These are phyloP conservation scores for Thielaviopsis euricoi DNA, from an alignment of 2,329 filamentous ascomycete genomes.

Conservation along the genomic window DNA sequence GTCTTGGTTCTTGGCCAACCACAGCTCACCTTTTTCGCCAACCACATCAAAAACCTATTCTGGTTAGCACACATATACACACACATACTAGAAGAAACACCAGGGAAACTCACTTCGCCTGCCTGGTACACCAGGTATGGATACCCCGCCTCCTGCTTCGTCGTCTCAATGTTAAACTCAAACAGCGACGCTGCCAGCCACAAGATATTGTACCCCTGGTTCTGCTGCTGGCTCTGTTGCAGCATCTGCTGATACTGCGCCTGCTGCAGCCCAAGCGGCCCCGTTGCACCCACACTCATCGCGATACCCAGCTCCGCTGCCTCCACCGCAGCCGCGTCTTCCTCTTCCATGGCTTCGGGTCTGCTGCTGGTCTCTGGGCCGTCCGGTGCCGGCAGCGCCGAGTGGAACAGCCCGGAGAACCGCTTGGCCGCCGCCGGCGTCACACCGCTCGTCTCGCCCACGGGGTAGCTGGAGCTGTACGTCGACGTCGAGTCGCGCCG, in stretches of 20 bases:
- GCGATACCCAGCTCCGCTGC: background rate
- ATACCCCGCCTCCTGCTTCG: conserved; percentile 83
- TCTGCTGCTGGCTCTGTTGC: background rate
- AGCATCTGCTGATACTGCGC: background rate
- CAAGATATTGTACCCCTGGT: conserved; percentile 50
- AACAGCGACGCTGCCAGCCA: conserved; percentile 90
- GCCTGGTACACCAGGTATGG: conserved; percentile 91
- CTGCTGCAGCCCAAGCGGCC: background rate
- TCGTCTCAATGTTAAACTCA: conserved; percentile 90
- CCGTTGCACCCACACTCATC: background rate
- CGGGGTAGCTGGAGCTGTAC: conserved; percentile 31
- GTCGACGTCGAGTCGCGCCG: conserved; percentile 39
- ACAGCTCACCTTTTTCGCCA: conserved; percentile 90
- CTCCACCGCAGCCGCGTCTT: background rate
- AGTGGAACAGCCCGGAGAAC: conserved; percentile 69
- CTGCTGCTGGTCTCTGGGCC: conserved; percentile 30
- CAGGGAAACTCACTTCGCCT: conserved; percentile 57
- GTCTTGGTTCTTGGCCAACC: conserved; percentile 95
- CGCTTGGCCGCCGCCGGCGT: conserved; percentile 29
- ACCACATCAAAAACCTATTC: conserved; percentile 71
- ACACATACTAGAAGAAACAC: background rate
- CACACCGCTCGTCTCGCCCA: conserved; percentile 14
- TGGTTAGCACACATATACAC: background rate
- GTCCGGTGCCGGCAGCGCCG: conserved; percentile 68
- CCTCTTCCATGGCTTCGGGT: conserved; percentile 10